Evolutionary conservation across 495 filamentous ascomycete species (phyloP), one percentile per base, ranked within the genome.

Genomic region (Xeromyces bisporus): DNA sequence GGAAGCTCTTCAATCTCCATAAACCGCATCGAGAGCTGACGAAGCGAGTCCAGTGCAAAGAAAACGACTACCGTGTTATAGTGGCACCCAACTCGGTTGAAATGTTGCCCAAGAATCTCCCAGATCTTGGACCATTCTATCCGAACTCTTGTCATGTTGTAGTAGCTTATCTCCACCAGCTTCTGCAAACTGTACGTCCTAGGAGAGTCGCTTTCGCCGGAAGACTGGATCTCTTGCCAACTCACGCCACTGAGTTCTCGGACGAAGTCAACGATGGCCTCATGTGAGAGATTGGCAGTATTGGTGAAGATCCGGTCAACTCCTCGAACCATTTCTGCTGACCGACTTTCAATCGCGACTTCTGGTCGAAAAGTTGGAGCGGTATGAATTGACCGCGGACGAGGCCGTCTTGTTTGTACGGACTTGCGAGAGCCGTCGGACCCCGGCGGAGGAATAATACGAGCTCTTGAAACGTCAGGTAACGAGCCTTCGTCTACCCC

Each of bases 121-220:
- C 89, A 99, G 28, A 99, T 91, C 46, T 80, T 85, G 7, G 78
- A 87, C 89, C 89, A 99, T 47, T 99, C 91, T 41, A 93, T 93
- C 41, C 89, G 74, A 9, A 99, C 86, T 60, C 89, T 75, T 26
- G 77, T 87, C 91, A 99, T 96, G 56, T 99, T 99, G 68, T 96
- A 96, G 47, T 91, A 93, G 53, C 80, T 87, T 51, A 99, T 94
- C 55, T 99, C 89, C 18, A 99, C 91, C 31, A 96, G 66, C 55
- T 99, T 99, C 48, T 99, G 89, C 29, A 99, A 59, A 48, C 84
- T 93, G 58, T 93, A 96, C 6, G 86, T 96, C 29, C 91, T 73
- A 1, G 89, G 91, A 15, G 80, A 84, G 27, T 94, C 85, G 41
- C 81, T 93, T 32, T 91, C 84, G 6, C 91, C 89, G 0, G 87